Evolutionary conservation across 192 early-diverging fungal species (phyloP).

Genomic region (Coemansia aciculifera): DNA sequence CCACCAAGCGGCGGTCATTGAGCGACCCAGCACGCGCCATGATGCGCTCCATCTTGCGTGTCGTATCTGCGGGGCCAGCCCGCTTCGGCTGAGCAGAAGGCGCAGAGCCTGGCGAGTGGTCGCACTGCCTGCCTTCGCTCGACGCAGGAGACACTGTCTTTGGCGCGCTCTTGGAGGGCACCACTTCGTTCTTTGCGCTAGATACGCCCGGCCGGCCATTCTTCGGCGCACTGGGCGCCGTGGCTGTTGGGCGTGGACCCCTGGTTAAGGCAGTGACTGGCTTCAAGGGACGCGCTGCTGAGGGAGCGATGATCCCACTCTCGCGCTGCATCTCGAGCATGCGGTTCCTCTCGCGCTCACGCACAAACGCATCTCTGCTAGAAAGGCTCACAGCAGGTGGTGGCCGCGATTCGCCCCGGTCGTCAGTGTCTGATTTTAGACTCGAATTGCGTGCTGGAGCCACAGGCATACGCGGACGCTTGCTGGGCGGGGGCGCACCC

Average conservation of each 20-base stretch:
- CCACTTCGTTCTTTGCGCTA: not conserved
- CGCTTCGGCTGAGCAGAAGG: slow-evolving; percentile 2
- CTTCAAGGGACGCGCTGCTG: not conserved
- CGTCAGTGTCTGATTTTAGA: not conserved
- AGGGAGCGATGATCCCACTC: not conserved
- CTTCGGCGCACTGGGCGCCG: not conserved
- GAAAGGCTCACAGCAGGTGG: not conserved
- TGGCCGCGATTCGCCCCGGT: not conserved
- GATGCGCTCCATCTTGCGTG: slow-evolving; percentile 35
- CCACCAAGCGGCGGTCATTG: slow-evolving; percentile 26
- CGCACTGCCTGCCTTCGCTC: slow-evolving; percentile 8
- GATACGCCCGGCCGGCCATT: not conserved
- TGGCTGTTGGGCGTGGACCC: not conserved
- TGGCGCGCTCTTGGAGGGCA: not conserved
- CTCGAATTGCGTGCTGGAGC: not conserved
- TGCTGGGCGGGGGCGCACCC: not conserved
- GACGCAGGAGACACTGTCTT: not conserved
- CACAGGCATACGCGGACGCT: slow-evolving; percentile 7
- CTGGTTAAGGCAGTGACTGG: not conserved
- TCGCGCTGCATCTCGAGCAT: slow-evolving; percentile 14
- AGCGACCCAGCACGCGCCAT: slow-evolving; percentile 22
- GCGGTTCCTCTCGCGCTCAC: slow-evolving; percentile 48
- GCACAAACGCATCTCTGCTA: slow-evolving; percentile 37
- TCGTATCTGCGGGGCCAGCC: slow-evolving; percentile 6
- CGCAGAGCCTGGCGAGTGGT: slow-evolving; percentile 2